Base-by-base conservation (phyloP, 805 yeast genomes). In the Cyberlindnera xylosilytica region DNA sequence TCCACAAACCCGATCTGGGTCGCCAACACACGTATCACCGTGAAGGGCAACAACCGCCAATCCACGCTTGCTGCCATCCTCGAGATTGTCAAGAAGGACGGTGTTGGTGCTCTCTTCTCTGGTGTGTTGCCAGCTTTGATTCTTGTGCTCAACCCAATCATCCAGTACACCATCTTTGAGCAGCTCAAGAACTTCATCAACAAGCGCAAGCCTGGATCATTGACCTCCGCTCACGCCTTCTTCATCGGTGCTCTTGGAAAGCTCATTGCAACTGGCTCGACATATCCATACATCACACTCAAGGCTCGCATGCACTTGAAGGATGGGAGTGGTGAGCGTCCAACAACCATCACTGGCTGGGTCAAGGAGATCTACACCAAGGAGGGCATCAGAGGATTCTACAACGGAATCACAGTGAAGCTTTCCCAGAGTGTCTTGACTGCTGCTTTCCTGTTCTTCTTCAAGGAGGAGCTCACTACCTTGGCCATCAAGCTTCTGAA, bases 1-100 rank as follows among this genome's bases (percentile, higher is more conserved):
- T 73, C 81, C 10, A 81, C 96, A 11, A 89, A 89, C 62, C 97
- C 97, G 19, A 79, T 87, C 52, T 89, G 97, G 97, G 95, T 89
- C 34, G 93, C 95, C 34, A 89, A 89, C 61, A 89, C 97, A 3
- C 75, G 96, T 58, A 79, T 83, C 76, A 86, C 95, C 53, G 88
- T 90, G n/a, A 44, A 42, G 34, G 48, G 50, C 8, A 39, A 39
- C 20, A 44, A 42, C 16, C 39, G 61, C 50, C 50, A 69, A 22
- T 66, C 67, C 34, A 79, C 90, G 1, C 51, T 85, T 31, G 65
- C 65, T 38, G 76, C 86, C 7, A 67, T 89, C 36, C 42, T 73
- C 37, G 77, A 83, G 18, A 84, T 90, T 39, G 65, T 80, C 44
- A 72, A 76, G 52, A 74, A 73, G 29, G 96, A 87, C 52, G 97